Evolutionary conservation across 2,329 filamentous ascomycete species (phyloP).

Genomic region (Beauveria bassiana): DNA sequence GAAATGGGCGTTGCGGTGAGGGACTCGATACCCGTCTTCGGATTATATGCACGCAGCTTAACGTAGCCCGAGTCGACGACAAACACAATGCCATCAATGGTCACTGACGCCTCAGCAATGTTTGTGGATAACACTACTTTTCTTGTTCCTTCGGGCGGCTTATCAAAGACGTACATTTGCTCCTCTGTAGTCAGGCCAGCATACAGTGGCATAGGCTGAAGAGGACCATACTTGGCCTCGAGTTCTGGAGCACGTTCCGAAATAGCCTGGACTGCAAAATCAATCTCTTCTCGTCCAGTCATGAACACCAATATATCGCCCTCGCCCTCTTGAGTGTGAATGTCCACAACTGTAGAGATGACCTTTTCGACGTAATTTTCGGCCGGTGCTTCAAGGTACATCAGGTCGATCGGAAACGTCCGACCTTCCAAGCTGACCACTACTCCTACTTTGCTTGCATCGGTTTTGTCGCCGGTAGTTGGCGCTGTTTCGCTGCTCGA

Average conservation of each 20-base stretch:
- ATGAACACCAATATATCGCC: conserved; percentile 90
- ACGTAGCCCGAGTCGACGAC: conserved; percentile 89
- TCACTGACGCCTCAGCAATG: conserved; percentile 93
- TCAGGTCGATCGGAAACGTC: conserved; percentile 79
- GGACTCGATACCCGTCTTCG: conserved; percentile 77
- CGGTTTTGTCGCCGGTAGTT: conserved; percentile 21
- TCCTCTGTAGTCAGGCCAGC: conserved; percentile 84
- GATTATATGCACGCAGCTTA: conserved; percentile 81
- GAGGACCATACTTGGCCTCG: conserved; percentile 22
- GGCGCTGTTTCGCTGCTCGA: conserved; percentile 27
- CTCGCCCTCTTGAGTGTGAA: conserved; percentile 70
- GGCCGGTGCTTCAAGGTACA: conserved; percentile 69
- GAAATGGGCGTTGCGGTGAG: conserved; percentile 76
- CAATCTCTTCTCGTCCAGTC: conserved; percentile 90
- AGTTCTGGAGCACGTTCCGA: conserved; percentile 62
- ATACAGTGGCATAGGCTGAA: conserved; percentile 63
- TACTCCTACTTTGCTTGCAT: conserved; percentile 22
- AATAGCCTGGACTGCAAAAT: conserved; percentile 70
- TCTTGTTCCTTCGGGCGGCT: conserved; percentile 68
- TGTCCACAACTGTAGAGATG: conserved; percentile 76
- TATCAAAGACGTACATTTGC: conserved; percentile 92
- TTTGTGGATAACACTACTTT: conserved; percentile 94
- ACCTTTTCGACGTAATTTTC: conserved; percentile 84
- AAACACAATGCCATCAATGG: conserved; percentile 84
- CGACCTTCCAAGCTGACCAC: conserved; percentile 84